These are phyloP conservation scores for Themeda triandra DNA, from an alignment of 176 grass and related monocot genomes.

Conservation along the genomic window DNA sequence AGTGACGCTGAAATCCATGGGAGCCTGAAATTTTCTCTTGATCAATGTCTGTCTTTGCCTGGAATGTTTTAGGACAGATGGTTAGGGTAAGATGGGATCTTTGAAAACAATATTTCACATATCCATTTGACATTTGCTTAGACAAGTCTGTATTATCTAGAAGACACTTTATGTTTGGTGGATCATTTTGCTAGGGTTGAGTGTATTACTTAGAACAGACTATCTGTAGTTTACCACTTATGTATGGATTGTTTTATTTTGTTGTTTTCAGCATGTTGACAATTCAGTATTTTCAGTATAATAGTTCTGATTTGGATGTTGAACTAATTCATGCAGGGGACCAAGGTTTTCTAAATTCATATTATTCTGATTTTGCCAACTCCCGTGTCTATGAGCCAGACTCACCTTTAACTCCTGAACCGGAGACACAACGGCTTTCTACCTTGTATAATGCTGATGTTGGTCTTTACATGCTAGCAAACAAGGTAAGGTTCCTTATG, in stretches of 20 bases:
- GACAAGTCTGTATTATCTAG: not conserved
- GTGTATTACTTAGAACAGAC: not conserved
- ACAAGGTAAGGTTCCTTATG: constrained; percentile 60
- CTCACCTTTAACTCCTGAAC: constrained; percentile 68
- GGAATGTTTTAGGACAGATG: not conserved
- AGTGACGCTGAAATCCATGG: not conserved
- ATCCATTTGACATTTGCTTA: not conserved
- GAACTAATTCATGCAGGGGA: constrained; percentile 44
- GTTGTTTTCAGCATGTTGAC: not conserved
- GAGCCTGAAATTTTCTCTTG: not conserved
- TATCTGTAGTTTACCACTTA: not conserved
- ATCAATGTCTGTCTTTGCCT: not conserved
- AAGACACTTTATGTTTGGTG: not conserved
- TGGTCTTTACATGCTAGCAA: constrained; percentile 98
- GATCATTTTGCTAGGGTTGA: not conserved
- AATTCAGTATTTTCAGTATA: constrained; percentile 3
- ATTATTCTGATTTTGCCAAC: constrained; percentile 92
- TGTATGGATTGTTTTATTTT: constrained; percentile 1
- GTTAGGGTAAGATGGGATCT: not conserved
- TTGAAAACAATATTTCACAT: not conserved
- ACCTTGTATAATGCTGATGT: constrained; percentile 98
- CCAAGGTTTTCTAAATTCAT: constrained; percentile 75
- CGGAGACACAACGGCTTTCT: constrained; percentile 76
- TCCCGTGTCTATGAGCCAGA: constrained; percentile 83
- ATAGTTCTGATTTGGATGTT: not conserved